phyloP scores from a whole-genome alignment of 1,284 basidiomycete genomes.

The Puccinia horiana region DNA sequence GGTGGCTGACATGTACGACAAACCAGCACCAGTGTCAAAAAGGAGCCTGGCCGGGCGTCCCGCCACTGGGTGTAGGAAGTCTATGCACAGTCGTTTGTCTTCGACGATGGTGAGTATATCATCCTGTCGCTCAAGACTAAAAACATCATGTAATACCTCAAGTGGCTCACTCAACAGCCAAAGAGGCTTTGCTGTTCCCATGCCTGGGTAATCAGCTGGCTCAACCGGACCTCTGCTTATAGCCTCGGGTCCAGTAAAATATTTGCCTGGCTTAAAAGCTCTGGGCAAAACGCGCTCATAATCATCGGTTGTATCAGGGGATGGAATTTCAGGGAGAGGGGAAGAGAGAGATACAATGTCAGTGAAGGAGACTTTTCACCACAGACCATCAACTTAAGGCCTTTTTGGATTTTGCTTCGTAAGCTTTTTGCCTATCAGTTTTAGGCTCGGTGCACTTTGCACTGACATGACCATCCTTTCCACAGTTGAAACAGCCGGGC shows the following conservation, averaged over 20 bases:
- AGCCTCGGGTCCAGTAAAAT: not conserved
- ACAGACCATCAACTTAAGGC: slow-evolving; percentile 5
- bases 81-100: not conserved
- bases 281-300: not conserved
- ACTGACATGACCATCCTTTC: too few species aligned
- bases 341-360: not conserved
- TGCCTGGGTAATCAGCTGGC: not conserved
- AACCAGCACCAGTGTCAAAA: slow-evolving; percentile 16
- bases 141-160: not conserved
- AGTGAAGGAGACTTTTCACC: not conserved
- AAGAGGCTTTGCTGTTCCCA: not conserved
- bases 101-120: not conserved
- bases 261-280: not conserved
- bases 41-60: slow-evolving; percentile 3
- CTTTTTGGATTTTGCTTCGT: not conserved
- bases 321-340: not conserved
- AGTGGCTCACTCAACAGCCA: not conserved
- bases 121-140: not conserved
- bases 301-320: not conserved
- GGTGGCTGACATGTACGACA: too few species aligned
- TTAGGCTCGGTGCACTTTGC: too few species aligned
- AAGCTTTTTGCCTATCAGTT: not conserved
- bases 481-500: too few species aligned
- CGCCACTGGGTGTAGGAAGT: not conserved
- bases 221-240: not conserved